Evolutionary conservation across 345 rosid species (phyloP).

Genomic region (Capsella bursapastoris): DNA sequence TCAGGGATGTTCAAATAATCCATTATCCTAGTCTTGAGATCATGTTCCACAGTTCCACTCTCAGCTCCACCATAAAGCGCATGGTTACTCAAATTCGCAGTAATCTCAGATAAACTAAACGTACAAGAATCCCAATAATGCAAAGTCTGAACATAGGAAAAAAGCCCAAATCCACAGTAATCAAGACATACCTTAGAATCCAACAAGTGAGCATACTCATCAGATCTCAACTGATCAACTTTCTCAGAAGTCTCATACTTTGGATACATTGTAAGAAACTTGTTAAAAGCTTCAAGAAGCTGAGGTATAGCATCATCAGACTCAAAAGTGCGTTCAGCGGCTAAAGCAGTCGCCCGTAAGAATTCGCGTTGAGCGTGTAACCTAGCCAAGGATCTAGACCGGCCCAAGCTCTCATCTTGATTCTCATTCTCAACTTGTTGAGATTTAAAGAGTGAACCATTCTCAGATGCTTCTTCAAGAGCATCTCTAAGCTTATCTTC

Average conservation of each 20-base stretch:
- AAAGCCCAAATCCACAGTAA: constrained; percentile 83
- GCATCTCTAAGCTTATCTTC: constrained; percentile 80
- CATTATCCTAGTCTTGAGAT: constrained; percentile 76
- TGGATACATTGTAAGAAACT: constrained; percentile 84
- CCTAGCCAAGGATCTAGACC: constrained; percentile 81
- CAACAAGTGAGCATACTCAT: constrained; percentile 67
- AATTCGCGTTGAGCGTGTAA: constrained; percentile 78
- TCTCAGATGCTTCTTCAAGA: constrained; percentile 84
- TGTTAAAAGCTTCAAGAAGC: constrained; percentile 62
- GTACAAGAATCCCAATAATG: constrained; percentile 77
- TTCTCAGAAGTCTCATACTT: constrained; percentile 69
- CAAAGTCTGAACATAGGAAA: constrained; percentile 66
- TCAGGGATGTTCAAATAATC: constrained; percentile 80
- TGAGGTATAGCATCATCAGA: constrained; percentile 59
- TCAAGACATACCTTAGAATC: constrained; percentile 85
- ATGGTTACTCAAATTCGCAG: constrained; percentile 84
- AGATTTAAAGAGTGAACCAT: constrained; percentile 71
- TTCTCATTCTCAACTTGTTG: constrained; percentile 62
- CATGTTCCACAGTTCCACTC: constrained; percentile 73
- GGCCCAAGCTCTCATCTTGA: constrained; percentile 61
- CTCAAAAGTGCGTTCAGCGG: constrained; percentile 60
- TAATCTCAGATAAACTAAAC: constrained; percentile 72
- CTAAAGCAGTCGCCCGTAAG: constrained; percentile 69
- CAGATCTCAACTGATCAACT: constrained; percentile 65
- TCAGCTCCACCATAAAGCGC: constrained; percentile 82